A percentile compares a stretch with the other conserved stretches of the same genome.
Conservation (phyloP, 2,329 filamentous ascomycete species). For the Paecilomyces formosus region DNA sequence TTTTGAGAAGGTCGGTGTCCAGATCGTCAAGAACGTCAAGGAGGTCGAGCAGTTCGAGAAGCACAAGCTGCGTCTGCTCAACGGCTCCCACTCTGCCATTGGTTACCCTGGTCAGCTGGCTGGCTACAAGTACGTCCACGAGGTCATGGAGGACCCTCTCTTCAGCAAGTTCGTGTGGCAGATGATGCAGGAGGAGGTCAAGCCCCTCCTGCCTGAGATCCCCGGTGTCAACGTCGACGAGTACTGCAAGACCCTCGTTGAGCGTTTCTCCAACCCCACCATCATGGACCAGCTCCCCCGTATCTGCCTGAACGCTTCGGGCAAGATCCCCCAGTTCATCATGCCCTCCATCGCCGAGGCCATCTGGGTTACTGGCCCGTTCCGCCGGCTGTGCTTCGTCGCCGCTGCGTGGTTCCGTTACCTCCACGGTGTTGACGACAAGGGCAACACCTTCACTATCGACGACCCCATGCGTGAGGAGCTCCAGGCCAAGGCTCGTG, state of each 20-base stretch:
- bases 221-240: conserved; percentile 45
- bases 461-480: conserved; percentile 45
- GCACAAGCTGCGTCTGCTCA: conserved; percentile 50
- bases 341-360: conserved; percentile 32
- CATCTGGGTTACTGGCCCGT: conserved; percentile 40
- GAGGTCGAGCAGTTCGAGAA: conserved; percentile 50
- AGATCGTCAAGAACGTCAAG: conserved; percentile 46
- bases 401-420: conserved; percentile 47
- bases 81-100: conserved; percentile 47
- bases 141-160: conserved; percentile 44
- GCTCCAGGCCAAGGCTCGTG: conserved; percentile 39
- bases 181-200: conserved; percentile 51
- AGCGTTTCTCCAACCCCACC: conserved; percentile 50
- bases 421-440: conserved; percentile 44
- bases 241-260: conserved; percentile 47
- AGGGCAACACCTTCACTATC: conserved; percentile 31
- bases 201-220: conserved; percentile 45
- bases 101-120: conserved; percentile 46
- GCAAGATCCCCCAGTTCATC: conserved; percentile 45
- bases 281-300: conserved; percentile 50
- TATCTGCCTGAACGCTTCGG: conserved; percentile 45
- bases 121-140: conserved; percentile 49
- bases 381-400: conserved; percentile 43
- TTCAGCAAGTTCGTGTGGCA: conserved; percentile 45
- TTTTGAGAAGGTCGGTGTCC: conserved; percentile 47